A percentile compares a stretch with the other conserved stretches of the same genome.
Evolutionary conservation across 306 rosid genomes (phyloP).

Genomic region (Trifolium dubium): DNA sequence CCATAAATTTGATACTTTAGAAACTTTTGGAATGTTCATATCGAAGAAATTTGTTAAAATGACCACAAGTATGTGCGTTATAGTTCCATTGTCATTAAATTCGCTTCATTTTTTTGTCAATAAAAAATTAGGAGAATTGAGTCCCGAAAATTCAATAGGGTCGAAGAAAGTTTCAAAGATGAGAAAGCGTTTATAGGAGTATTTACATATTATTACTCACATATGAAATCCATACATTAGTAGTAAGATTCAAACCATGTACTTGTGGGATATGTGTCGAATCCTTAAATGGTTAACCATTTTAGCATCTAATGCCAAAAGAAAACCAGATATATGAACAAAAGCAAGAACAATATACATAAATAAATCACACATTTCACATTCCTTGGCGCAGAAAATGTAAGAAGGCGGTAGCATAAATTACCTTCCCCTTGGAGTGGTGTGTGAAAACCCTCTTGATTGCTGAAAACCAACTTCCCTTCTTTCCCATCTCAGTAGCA

Average conservation of each 20-base stretch:
- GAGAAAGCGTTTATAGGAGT: neutral
- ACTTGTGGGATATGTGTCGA: neutral
- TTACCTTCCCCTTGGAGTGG: slow-evolving; percentile 79
- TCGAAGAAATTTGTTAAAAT: slow-evolving; percentile 14
- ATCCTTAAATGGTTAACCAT: slow-evolving; percentile 13
- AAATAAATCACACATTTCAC: neutral
- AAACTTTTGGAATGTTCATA: slow-evolving; percentile 16
- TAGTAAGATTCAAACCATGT: neutral
- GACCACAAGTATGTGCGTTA: slow-evolving; percentile 9
- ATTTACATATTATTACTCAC: neutral
- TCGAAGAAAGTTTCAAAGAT: neutral
- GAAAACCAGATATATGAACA: slow-evolving; percentile 10
- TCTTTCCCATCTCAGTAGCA: slow-evolving; percentile 96
- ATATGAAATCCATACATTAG: neutral
- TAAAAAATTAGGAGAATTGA: neutral
- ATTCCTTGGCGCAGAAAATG: neutral
- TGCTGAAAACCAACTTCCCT: slow-evolving; percentile 94
- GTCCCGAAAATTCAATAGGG: neutral
- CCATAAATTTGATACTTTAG: neutral
- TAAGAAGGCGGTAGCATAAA: slow-evolving; percentile 45
- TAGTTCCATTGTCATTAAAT: slow-evolving; percentile 16
- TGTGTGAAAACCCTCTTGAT: slow-evolving; percentile 83
- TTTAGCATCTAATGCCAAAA: slow-evolving; percentile 22
- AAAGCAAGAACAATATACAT: neutral
- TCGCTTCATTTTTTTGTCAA: slow-evolving; percentile 1